Base-by-base conservation (phyloP, 768 basidiomycete genomes). In the Leucosporidium creatinivorum region DNA sequence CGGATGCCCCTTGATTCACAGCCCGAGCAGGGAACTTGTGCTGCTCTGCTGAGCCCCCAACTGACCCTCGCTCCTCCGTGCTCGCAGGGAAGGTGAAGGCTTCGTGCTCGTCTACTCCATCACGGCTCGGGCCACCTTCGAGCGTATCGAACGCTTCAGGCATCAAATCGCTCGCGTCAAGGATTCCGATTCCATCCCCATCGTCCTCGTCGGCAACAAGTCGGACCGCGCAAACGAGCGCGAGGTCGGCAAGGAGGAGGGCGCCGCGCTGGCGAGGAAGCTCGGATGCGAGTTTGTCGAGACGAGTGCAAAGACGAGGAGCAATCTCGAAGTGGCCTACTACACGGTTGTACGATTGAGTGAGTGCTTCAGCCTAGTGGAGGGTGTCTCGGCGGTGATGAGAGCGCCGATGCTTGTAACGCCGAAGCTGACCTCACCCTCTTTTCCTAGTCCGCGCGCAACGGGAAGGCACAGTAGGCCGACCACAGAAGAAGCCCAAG, bases 91-190 rank as follows among this genome's bases (percentile, higher is more conserved):
- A 31, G 94, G 94, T 68, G 93, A 98, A 79, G 94, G 93, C 17
- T 98, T 98, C 83, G 84, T 98, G 52, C 86, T 98, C 70, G 93
- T 97, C 66, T 98, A 98, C 80, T 92, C 91, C 61, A 97, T 96
- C 80, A 96, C 94, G n/a, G 93, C 92, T 36, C 87, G 93, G 73
- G 89, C 91, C 78, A 94, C 93, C 56, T 98, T 97, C 76, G 92
- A 97, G 79, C 91, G 97, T 84, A 93, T 97, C 76, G 88, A 85
- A 78, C 89, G 87, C 9, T 96, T 98, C 85, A 89, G 93, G 76
- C 90, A 93, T 76, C 93, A 97, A 77, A 96, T 98, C 69, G 47
- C 48, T 39, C 86, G 94, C 63, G 94, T 97, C 66, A 98, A 98
- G 80, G 94, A 97, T 79, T 89, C 89, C 77, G 93, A 96, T 76